Conservation (phyloP, 164 flowering plant species). For the Sedum album region DNA sequence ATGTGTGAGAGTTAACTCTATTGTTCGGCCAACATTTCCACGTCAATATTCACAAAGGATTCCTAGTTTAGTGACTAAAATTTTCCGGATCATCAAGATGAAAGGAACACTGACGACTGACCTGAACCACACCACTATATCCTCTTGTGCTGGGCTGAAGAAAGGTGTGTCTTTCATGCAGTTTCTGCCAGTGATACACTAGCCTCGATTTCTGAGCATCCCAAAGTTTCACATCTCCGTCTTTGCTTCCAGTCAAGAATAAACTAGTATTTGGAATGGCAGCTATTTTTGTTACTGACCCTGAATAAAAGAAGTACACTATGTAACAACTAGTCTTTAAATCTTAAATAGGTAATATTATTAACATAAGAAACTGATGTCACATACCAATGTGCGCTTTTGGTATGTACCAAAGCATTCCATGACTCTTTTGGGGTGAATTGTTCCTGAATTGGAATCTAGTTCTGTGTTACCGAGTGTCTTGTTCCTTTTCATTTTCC, state of each 20-base stretch:
- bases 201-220: slow-evolving; percentile 69
- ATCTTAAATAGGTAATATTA: not conserved
- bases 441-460: slow-evolving; percentile 18
- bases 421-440: slow-evolving; percentile 22
- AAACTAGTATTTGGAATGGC: slow-evolving; percentile 84
- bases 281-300: slow-evolving; percentile 69
- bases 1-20: too few species aligned
- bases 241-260: slow-evolving; percentile 95
- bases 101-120: slow-evolving; percentile 37
- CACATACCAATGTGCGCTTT: slow-evolving; percentile 85
- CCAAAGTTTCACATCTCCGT: slow-evolving; percentile 98
- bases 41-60: not conserved
- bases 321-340: not conserved
- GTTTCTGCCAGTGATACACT: slow-evolving; percentile 77
- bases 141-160: slow-evolving; percentile 79
- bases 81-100: not conserved
- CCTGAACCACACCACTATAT: slow-evolving; percentile 82
- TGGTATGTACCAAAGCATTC: slow-evolving; percentile 97
- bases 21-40: not conserved
- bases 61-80: not conserved
- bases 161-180: slow-evolving; percentile 91
- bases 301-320: slow-evolving; percentile 27
- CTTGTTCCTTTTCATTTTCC: slow-evolving; percentile 58
- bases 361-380: not conserved
- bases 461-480: slow-evolving; percentile 31